Evolutionary conservation across 306 rosid species (phyloP), one percentile per base, ranked within the genome.

Genomic region (Ochetophila trinervis): DNA sequence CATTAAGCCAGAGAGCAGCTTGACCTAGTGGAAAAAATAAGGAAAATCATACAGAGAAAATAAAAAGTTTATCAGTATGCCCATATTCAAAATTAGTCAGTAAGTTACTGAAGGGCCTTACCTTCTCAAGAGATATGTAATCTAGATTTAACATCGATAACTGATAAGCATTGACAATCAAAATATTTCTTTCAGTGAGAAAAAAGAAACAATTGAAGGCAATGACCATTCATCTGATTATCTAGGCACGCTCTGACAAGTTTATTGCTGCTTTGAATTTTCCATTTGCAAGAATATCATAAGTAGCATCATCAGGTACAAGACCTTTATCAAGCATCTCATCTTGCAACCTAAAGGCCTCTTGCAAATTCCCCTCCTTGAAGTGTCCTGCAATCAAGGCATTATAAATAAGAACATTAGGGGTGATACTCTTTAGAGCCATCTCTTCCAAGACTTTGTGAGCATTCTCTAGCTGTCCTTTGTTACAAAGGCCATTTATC

Each of bases 281-380:
- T 55, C 96, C 85, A 57, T 65, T 82, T 45, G 88, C 84, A 65
- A 91, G 91, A 83, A 79, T 83, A 74, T 88, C 83, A 64, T 78
- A 86, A 5, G 93, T 84, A 60, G 61, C 35, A 60, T 83, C 79
- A 69, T 88, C 87, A 36, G 89, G 91, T 53, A 77, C 72, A 49
- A 88, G 84, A 76, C 94, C 94, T 77, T 78, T 82, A 60, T 81
- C 94, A 63, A 91, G 88, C 96, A 91, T 88, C 83, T 91, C 97
- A 70, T 84, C 89, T 66, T 86, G 91, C 75, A 91, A 71, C 74
- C 85, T 79, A 74, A 84, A 84, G 3, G 97, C 87, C 66, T 84
- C 88, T 62, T 78, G 79, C 71, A 88, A 72, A 78, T 86, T 81
- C 42, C 96, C 97, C 65, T 69, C 82, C 83, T 68, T 86, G 57